Evolutionary conservation across 495 filamentous ascomycete genomes (phyloP), one percentile per base, ranked within the genome.

Genomic region (Pseudoneurospora amorphoporcata): DNA sequence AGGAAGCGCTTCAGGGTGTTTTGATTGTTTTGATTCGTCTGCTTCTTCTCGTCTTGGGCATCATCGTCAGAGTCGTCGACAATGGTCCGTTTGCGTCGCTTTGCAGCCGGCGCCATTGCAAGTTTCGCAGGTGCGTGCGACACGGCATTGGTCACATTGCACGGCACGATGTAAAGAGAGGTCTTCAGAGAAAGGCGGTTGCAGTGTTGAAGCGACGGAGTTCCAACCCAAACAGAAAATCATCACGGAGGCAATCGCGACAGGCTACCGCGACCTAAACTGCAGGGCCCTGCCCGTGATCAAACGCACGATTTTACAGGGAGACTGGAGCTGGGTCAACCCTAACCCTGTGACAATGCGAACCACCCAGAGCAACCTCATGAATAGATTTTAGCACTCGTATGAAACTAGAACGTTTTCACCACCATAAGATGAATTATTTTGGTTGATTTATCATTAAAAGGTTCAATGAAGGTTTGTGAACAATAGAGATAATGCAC

Each of bases 71-170:
- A 71, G 72, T 83, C 78, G 76, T 81, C 77, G 71, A 83, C 71
- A 70, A 83, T 77, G 78, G 81, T 83, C 72, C 82, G 83, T 78
- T 82, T 87, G 74, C 82, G 83, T 73, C 87, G 86, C 82, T 87
- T 88, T 73, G 85, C 80, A 73, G 86, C 83, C 76, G 86, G 85
- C 77, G 85, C 83, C 86, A 88, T 87, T 74, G 77, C 79, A 79
- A 77, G 61, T 75, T 70, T 68, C 43, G 69, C 35, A 65, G 53
- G 16, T 45, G 39, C 39, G 32, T 39, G 37, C 38, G 53, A 58
- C 71, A 70, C 38, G 39, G 72, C 74, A 81, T 81, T 76, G 72
- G 76, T 76, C 70, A 74, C 73, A 73, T 76, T 58, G 38, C 58
- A 73, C 38, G 69, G 29, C 32, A 53, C 10, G 45, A 12, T 61